Base-by-base conservation (phyloP, 768 basidiomycete species). In the Wakefieldia striispora region DNA sequence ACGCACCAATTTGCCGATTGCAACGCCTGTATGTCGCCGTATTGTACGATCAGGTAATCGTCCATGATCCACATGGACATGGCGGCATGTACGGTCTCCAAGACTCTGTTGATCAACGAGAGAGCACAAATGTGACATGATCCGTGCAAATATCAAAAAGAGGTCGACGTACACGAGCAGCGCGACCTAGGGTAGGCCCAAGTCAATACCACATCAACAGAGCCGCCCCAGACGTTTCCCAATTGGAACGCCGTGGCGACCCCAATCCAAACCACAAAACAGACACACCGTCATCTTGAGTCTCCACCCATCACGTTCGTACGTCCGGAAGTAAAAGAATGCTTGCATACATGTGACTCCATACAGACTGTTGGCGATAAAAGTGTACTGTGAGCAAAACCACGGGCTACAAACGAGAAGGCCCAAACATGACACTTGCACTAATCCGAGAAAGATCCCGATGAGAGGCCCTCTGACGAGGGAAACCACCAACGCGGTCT, bases 291-390 rank as follows among this genome's bases (percentile, higher is more conserved):
- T 60, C 23, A 49, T 3, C 37, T 64, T 66, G 23, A 65, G 60
- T 21, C 49, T 44, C 41, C 40, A 19, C 11, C 26, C 6, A 21
- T 65, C 64, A 2, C 41, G 40, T 3, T 50, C 51, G 48, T 65
- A 65, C 0, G 57, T 65, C 11, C 43, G 54, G 17, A 62, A 67
- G 50, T 65, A 65, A 19, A 60, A 67, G 20, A 67, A 58, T 6
- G 62, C 53, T 29, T 65, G 64, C 37, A 54, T 52, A 50, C 62
- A 65, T 6, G 62, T 64, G 6, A 62, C 44, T 12, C 65, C 65
- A n/a, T 67, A 66, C 3, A 67, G 43, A 19, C 65, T 66, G 31
- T 14, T 19, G 29, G 29, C 34, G 3, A 37, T 7, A 1, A 27
- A 3, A 24, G 19, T 16, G 29, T 14, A 37, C 2, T 16, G 43